Percentiles rank a stretch among this genome's conserved stretches.
These are phyloP conservation scores for Stevia rebaudiana DNA, from an alignment of 140 eudicot species.

Conservation along the genomic window DNA sequence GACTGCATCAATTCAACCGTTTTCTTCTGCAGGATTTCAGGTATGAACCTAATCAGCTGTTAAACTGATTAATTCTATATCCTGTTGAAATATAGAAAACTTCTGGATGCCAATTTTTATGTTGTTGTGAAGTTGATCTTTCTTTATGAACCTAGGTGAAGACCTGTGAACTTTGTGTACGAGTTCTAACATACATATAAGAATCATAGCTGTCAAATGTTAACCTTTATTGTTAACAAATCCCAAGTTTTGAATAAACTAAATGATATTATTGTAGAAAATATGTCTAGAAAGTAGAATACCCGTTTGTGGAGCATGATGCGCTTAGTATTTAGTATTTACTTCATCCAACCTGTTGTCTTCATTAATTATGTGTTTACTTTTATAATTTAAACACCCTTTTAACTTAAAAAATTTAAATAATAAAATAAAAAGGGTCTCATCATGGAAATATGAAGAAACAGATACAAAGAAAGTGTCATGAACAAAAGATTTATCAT, in stretches of 20 bases:
- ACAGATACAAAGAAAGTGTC: background rate
- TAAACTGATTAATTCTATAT: background rate
- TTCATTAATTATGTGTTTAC: background rate
- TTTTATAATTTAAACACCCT: background rate
- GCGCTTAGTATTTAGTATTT: background rate
- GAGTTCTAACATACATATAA: background rate
- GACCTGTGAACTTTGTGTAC: background rate
- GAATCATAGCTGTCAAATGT: conserved; percentile 9
- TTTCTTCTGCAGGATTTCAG: conserved; percentile 8
- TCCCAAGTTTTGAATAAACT: background rate
- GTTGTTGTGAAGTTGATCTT: conserved; percentile 11
- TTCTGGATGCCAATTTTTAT: background rate
- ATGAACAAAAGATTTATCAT: background rate
- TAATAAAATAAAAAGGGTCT: background rate
- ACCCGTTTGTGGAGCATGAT: background rate
- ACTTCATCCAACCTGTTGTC: background rate
- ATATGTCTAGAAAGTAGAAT: background rate
- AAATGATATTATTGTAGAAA: background rate
- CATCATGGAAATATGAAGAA: background rate
- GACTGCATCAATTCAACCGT: conserved; percentile 38
- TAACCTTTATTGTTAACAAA: background rate
- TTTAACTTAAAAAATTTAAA: background rate
- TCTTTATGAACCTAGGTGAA: conserved; percentile 8
- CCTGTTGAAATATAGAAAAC: background rate
- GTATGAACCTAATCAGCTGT: conserved; percentile 4